Evolutionary conservation across 805 yeast genomes (phyloP), one percentile per base, ranked within the genome.

Genomic region (Suhomyces sp.): DNA sequence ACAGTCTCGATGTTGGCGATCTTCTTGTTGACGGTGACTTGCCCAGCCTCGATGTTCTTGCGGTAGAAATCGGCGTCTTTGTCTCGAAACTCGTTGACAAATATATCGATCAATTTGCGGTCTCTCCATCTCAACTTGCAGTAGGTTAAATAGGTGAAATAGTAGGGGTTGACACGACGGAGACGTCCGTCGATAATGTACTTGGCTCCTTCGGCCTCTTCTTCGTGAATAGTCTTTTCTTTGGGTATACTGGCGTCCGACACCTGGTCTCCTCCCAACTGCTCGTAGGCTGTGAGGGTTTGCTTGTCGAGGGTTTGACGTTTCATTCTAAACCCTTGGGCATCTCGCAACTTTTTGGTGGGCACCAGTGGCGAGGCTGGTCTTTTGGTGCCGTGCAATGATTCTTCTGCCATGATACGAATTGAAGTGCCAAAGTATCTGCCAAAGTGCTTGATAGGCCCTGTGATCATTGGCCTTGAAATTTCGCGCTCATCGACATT

Each of bases 71-170:
- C 80, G 40, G 81, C 81, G 10, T 85, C 84, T 53, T 87, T 76
- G 61, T 92, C 94, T 54, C 99, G 74, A 64, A 96, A 94, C 68
- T 94, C 99, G 35, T 79, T 79, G 4, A 84, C 72, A 63, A 96
- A 94, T 2, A 94, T 83, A 52, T 94, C 97, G 4, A 90, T 57
- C 33, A 94, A 68, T 19, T 83, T 83, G n/a, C 90, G 74, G 60
- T 87, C 92, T 60, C 93, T 79, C 99, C 99, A 94, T 63, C 99
- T 77, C 64, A 80, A 72, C 68, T 94, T 94, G 69, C 97, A 92
- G 64, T 86, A 89, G 0, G 99, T 94, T 69, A 90, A 76, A 65
- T 94, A 93, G 0, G 96, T 91, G 74, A 83, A 93, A 63, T 78
- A 88, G 66, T 94, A 94, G 0, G 99, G 98, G 1, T 84, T 77